Evolutionary conservation across 805 yeast species (phyloP), one percentile per base, ranked within the genome.

Genomic region (Starmera caribaea): DNA sequence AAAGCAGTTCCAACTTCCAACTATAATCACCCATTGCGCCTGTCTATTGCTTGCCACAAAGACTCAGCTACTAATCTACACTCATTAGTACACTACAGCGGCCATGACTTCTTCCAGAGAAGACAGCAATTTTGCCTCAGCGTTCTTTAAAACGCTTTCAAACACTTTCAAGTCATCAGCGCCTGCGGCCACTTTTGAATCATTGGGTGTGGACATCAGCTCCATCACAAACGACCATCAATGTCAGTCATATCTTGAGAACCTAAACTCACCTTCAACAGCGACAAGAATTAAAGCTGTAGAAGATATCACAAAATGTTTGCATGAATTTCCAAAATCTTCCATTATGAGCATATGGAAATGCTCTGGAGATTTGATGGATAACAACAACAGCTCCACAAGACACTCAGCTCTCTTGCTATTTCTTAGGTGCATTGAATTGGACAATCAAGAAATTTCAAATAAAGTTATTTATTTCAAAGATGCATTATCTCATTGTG

Each of bases 291-390:
- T 72, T 2, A 62, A 69, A 2, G 77, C 82, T 0, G 77, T 83
- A 0, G 63, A 62, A 2, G 57, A 68, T 16, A 57, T 86, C 33
- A 60, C 72, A 7, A 67, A 67, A 2, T 63, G 75, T 3, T 57
- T 85, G 3, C 69, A 69, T 16, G 71, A 68, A 36, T 69, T 68
- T 37, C 63, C 79, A 3, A 68, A 77, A 3, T 66, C 79, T 0
- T 71, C 81, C 3, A 67, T 84, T 4, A 78, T 85, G 0, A 88
- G 82, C 45, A 66, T 85, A 2, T 86, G 96, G 96, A 76, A 79
- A 54, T 60, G 77, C 38, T 79, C 81, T 0, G 63, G 73, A 43
- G 74, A 69, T 38, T 58, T 80, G 54, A 66, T 83, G 38, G 62
- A 62, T 7, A 53, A 55, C 3, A 54, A 50, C 28, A 56, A 54